Conservation (phyloP, 2,329 filamentous ascomycete species). For the Fusarium caatingaense region DNA sequence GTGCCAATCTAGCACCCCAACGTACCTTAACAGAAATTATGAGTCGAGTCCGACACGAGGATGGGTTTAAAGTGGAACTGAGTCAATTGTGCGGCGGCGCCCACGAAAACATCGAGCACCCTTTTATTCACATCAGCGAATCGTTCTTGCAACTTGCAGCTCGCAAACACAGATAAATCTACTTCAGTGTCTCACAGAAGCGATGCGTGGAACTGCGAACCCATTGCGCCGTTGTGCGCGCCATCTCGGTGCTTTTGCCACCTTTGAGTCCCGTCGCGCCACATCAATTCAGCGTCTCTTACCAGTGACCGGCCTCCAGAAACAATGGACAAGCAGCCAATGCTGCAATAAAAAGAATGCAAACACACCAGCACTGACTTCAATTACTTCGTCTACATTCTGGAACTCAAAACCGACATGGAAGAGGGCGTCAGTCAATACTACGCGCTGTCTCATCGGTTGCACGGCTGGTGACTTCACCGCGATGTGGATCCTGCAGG, state of each 20-base stretch:
- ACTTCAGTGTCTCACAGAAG: rapidly evolving
- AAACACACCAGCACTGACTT: neutral
- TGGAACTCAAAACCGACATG: constrained; percentile 54
- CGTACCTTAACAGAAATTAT: too few relatives aligned
- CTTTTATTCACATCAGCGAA: neutral
- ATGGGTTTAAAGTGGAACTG: constrained; percentile 18
- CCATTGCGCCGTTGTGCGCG: neutral
- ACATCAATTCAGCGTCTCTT: neutral
- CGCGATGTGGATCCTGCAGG: constrained; percentile 66
- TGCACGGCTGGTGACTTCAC: constrained; percentile 68
- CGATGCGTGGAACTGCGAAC: rapidly evolving
- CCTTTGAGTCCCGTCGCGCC: neutral
- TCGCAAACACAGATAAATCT: neutral
- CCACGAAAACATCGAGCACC: neutral
- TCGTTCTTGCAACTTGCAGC: neutral
- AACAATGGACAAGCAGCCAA: constrained; percentile 23
- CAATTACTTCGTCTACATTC: constrained; percentile 38
- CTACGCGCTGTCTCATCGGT: constrained; percentile 64
- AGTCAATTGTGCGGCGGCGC: constrained; percentile 18
- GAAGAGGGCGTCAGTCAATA: constrained; percentile 65
- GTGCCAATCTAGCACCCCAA: too few relatives aligned
- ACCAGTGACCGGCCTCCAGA: neutral
- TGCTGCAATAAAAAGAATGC: constrained; percentile 19
- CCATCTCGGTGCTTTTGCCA: rapidly evolving
- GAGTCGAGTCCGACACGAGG: too few relatives aligned